Evolutionary conservation across 192 early-diverging fungal species (phyloP).

Genomic region (Geosiphon pyriformis): DNA sequence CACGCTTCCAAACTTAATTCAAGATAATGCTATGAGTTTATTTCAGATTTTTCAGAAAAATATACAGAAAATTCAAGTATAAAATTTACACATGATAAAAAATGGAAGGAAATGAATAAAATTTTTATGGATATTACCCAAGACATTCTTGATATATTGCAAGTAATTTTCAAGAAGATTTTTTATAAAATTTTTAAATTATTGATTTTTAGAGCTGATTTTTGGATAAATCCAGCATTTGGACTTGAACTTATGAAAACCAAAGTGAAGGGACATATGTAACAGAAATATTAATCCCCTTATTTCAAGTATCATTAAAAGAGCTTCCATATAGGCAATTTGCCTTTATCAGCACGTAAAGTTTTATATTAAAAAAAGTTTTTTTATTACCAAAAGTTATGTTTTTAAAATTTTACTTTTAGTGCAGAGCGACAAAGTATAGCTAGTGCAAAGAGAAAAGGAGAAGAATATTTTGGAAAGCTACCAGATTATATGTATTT

Average conservation of each 20-base stretch:
- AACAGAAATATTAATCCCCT: constrained; percentile 1
- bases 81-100: constrained; percentile 14
- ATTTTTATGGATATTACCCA: background rate
- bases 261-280: constrained; percentile 21
- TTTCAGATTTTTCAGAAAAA: background rate
- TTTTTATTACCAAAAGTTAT: no score
- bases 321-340: constrained; percentile 11
- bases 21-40: background rate
- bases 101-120: constrained; percentile 11
- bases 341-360: background rate
- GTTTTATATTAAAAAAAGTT: no score
- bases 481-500: constrained; percentile 7
- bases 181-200: background rate
- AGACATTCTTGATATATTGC: constrained; percentile 8
- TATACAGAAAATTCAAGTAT: background rate
- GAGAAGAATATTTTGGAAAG: background rate
- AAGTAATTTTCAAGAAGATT: background rate
- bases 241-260: background rate
- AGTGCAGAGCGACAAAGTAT: constrained; percentile 12
- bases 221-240: constrained; percentile 8
- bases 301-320: constrained; percentile 7
- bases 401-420: no score
- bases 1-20: background rate
- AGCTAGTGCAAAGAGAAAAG: constrained; percentile 7
- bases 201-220: constrained; percentile 1